Conservation (phyloP, 495 filamentous ascomycete genomes). For the Pyrenopolyporus hunteri region DNA sequence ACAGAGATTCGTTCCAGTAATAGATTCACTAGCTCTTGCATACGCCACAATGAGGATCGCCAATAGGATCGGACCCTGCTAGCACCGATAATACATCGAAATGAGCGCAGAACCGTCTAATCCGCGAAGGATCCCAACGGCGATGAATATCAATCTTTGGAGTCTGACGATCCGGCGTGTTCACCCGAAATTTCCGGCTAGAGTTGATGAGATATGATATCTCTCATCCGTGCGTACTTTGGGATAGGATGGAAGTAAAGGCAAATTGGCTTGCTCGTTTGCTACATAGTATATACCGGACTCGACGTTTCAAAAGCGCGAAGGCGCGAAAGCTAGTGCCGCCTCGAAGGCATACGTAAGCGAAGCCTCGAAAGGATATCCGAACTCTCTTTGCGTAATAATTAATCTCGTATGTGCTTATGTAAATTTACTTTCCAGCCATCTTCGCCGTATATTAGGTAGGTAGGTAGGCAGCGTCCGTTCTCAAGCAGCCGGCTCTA, state of each 20-base stretch:
- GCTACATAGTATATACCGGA: not conserved
- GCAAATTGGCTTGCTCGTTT: not conserved
- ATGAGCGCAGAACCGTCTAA: conserved; percentile 2
- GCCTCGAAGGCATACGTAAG: too few relatives aligned
- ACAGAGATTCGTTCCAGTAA: conserved; percentile 10
- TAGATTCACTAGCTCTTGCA: conserved; percentile 19
- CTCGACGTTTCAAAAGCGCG: too few relatives aligned
- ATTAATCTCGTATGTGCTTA: conserved; percentile 17
- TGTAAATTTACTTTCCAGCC: conserved; percentile 12
- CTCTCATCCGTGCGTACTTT: not conserved
- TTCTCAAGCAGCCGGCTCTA: conserved; percentile 17
- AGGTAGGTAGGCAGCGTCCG: not conserved
- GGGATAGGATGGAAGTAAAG: not conserved
- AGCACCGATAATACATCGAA: conserved; percentile 16
- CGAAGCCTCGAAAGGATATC: too few relatives aligned
- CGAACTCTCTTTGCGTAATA: too few relatives aligned
- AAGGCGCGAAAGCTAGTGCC: too few relatives aligned
- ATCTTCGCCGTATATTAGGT: too few relatives aligned
- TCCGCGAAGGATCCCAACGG: conserved; percentile 11
- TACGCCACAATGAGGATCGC: conserved; percentile 21
- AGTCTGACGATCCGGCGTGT: conserved; percentile 26
- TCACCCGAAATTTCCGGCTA: conserved; percentile 24
- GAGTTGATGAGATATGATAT: conserved; percentile 24
- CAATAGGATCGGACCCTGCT: conserved; percentile 30
- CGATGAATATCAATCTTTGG: conserved; percentile 19